Evolutionary conservation across 2,329 filamentous ascomycete genomes (phyloP).

Genomic region (Lecanicillium sp.): DNA sequence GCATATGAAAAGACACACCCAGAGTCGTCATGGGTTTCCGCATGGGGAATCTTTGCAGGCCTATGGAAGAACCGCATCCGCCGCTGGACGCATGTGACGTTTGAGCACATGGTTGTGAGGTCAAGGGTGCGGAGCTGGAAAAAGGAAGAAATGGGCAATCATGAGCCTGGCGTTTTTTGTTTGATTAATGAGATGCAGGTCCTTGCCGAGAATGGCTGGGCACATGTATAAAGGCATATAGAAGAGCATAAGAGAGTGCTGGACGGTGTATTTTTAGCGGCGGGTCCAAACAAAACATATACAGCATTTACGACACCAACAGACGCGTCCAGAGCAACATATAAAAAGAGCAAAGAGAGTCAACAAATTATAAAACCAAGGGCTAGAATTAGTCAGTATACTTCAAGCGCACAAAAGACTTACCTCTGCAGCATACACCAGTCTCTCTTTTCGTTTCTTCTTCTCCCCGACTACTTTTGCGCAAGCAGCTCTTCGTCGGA

Average conservation of each 20-base stretch:
- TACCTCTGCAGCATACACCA: not conserved
- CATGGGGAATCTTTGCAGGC: conserved; percentile 39
- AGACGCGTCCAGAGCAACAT: too few relatives aligned
- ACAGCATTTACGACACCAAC: too few relatives aligned
- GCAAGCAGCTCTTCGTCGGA: too few relatives aligned
- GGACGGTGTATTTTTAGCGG: too few relatives aligned
- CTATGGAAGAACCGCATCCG: conserved; percentile 50
- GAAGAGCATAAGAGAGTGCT: too few relatives aligned
- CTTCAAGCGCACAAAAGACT: not conserved
- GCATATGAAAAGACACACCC: conserved; percentile 44
- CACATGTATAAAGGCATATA: conserved; percentile 41
- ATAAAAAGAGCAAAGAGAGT: not conserved
- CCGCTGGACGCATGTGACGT: conserved; percentile 29
- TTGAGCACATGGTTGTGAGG: conserved; percentile 25
- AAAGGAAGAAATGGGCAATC: conserved; percentile 22
- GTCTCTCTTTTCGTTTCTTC: not conserved
- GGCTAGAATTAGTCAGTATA: not conserved
- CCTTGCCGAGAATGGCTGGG: conserved; percentile 48
- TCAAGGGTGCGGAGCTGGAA: conserved; percentile 31
- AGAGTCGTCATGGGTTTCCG: conserved; percentile 35
- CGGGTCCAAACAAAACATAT: not conserved
- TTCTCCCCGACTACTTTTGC: too few relatives aligned
- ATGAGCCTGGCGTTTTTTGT: conserved; percentile 41
- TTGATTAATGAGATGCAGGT: conserved; percentile 56
- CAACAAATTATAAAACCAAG: not conserved